Base-by-base conservation (phyloP, 2,329 filamentous ascomycete species). In the Hypoxylon sp. region DNA sequence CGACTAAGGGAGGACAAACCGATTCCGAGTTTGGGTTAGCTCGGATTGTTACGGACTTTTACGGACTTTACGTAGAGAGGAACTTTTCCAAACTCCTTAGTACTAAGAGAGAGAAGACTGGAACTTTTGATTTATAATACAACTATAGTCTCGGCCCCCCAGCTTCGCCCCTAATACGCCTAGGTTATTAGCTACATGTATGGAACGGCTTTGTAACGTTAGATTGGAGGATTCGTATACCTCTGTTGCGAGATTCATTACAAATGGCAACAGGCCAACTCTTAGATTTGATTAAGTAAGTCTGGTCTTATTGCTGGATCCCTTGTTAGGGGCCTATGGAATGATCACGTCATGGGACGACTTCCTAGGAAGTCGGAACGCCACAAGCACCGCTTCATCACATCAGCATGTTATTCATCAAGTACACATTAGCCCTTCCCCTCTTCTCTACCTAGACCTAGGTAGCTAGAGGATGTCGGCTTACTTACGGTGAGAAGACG, bases 211-310 rank as follows among this genome's bases (percentile, higher is more conserved):
- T 48, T 58, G 17, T 49, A 33, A 58, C 22, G 27, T 13, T 27
- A n/a, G 56, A 46, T 20, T 17, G 0, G 14, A 20, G 20, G 22
- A 33, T 31, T 22, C 8, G n/a, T 67, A 67, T 68, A 68, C 68
- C 49, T 53, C 53, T 68, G 68, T 70, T 70, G 68, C 61, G 49
- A 70, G 68, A 70, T 53, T 33, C 27, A 40, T 27, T 61, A 37
- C 17, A 27, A 50, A 70, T 70, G 64, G 35, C 64, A 70, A 64
- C 64, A 70, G 37, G 46, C 27, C 25, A 20, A 17, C 31, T 49
- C 56, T 50, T 58, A 20, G 20, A 22, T 31, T 20, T 42, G 44
- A 55, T 62, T 62, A 49, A 50, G 30, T 57, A 62, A 62, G 50
- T 44, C 5, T n/a, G 25, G 13, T 40, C 35, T 8, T 42, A 8